These are phyloP conservation scores for Solanum rostratum DNA, from an alignment of 257 asterid species.

Conservation along the genomic window DNA sequence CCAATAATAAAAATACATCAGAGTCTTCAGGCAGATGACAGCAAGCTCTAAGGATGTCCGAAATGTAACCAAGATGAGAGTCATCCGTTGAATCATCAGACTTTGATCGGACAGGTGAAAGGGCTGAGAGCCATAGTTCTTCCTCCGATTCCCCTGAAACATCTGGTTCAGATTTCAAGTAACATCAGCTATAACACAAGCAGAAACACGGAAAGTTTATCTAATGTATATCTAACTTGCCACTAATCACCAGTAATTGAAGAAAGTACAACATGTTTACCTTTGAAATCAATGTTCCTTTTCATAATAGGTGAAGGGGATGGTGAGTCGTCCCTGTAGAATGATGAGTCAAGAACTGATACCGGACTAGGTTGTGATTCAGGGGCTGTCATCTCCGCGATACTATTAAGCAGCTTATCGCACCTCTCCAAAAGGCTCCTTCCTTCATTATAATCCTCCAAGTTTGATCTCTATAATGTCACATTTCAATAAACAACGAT, in stretches of 20 bases:
- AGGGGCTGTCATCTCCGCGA: conserved; percentile 63
- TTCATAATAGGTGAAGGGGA: conserved; percentile 75
- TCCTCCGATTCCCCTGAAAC: conserved; percentile 46
- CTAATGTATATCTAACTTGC: not conserved
- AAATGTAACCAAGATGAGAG: conserved; percentile 44
- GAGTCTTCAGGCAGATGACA: conserved; percentile 43
- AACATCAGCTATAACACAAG: not conserved
- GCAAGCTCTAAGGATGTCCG: conserved; percentile 55
- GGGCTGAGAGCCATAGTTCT: conserved; percentile 41
- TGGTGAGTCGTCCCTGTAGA: conserved; percentile 68
- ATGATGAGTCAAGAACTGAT: conserved; percentile 87
- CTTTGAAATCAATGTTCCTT: conserved; percentile 70
- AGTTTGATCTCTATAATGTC: conserved; percentile 41
- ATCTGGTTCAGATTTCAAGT: conserved; percentile 21
- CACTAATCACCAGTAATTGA: not conserved
- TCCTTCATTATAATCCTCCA: conserved; percentile 64
- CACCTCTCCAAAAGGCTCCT: conserved; percentile 71
- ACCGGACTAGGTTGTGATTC: conserved; percentile 91
- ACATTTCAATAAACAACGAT: not conserved
- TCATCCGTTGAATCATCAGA: conserved; percentile 24
- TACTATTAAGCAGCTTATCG: conserved; percentile 81
- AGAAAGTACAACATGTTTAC: conserved; percentile 14
- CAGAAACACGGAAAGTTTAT: not conserved
- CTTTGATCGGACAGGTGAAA: conserved; percentile 20
- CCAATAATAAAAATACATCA: conserved; percentile 48